These are phyloP conservation scores for Omphalotus olearius DNA, from an alignment of 1,284 basidiomycete species.

Conservation along the genomic window DNA sequence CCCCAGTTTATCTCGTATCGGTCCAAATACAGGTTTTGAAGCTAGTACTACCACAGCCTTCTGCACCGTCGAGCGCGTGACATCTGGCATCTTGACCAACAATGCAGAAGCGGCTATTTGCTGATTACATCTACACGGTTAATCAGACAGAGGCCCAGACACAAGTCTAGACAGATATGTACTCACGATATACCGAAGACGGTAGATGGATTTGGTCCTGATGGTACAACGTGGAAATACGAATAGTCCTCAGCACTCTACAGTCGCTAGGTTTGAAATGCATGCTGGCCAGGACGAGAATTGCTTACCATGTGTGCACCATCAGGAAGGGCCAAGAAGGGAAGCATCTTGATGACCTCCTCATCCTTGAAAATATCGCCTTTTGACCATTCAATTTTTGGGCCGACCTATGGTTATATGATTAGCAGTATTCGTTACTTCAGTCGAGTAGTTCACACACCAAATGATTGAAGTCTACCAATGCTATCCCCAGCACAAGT, in stretches of 20 bases:
- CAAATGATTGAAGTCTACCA: conserved; percentile 90
- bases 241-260: conserved; percentile 94
- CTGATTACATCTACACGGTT: conserved; percentile 76
- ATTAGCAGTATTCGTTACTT: conserved; percentile 6
- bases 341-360: conserved; percentile 78
- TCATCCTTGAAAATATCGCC: conserved; percentile 77
- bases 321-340: conserved; percentile 97
- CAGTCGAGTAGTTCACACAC: conserved; percentile 37
- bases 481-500: conserved; percentile 76
- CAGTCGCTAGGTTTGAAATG: conserved; percentile 6
- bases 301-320: conserved; percentile 82
- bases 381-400: conserved; percentile 79
- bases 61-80: conserved; percentile 95
- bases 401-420: conserved; percentile 65
- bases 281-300: background rate
- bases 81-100: conserved; percentile 80
- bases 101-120: conserved; percentile 86
- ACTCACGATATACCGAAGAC: conserved; percentile 91
- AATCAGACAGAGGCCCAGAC: background rate
- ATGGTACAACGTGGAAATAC: conserved; percentile 86
- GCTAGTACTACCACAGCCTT: conserved; percentile 97
- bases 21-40: conserved; percentile 85
- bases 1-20: conserved; percentile 90
- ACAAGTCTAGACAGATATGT: conserved; percentile 2
- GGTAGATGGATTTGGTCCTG: conserved; percentile 69